A percentile compares a stretch with the other conserved stretches of the same genome.
phyloP scores from a whole-genome alignment of 2,329 filamentous ascomycete species.

The Plectosphaerella sp. region DNA sequence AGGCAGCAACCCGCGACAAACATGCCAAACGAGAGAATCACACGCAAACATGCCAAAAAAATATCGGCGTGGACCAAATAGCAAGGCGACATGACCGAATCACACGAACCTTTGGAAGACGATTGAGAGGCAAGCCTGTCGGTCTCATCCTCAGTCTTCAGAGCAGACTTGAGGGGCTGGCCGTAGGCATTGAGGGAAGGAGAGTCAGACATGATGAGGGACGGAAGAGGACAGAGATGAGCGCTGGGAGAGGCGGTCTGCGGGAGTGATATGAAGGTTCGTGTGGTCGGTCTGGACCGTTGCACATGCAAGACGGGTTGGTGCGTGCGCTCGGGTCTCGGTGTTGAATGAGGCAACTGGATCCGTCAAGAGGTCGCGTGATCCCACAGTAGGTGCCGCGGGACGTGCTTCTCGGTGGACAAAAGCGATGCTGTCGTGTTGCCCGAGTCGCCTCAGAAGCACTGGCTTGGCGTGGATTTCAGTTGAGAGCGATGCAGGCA shows the following conservation, averaged over 20 bases:
- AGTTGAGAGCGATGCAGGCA: background rate
- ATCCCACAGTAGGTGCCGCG: background rate
- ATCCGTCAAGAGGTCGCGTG: background rate
- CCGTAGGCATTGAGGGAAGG: slow-evolving; percentile 5
- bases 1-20: background rate
- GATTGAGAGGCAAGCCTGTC: slow-evolving; percentile 29
- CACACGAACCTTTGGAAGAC: slow-evolving; percentile 38
- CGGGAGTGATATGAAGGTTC: background rate
- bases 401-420: background rate
- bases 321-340: background rate
- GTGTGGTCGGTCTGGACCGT: background rate
- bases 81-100: background rate
- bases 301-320: background rate
- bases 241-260: too few species aligned
- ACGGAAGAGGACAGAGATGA: background rate
- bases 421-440: background rate
- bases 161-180: slow-evolving; percentile 33
- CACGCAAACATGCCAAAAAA: slow-evolving; percentile 3
- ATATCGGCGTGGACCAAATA: slow-evolving; percentile 13
- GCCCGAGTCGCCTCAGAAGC: background rate
- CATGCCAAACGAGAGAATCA: background rate
- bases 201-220: slow-evolving; percentile 10
- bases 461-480: background rate
- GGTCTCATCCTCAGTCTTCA: slow-evolving; percentile 38
- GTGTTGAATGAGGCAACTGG: background rate